Conservation (phyloP, 208 protist species). For the Trypanosoma vivax region DNA sequence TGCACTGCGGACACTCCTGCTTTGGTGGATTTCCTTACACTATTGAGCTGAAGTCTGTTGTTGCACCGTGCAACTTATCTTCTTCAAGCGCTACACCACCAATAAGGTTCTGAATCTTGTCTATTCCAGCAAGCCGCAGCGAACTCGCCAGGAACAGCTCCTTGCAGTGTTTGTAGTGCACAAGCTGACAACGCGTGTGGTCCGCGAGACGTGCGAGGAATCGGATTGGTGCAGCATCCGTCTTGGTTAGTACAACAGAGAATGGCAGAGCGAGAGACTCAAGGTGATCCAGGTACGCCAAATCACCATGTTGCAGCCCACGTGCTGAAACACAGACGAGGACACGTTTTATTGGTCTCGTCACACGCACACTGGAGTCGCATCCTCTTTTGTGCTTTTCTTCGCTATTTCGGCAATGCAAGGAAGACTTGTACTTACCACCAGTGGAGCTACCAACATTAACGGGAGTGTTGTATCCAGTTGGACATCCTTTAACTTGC, state of each 20-base stretch:
- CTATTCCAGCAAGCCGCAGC: slow-evolving; percentile 75
- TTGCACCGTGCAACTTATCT: slow-evolving; percentile 41
- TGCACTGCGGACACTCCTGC: too few relatives aligned
- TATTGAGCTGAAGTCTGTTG: slow-evolving; percentile 67
- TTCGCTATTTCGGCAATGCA: slow-evolving; percentile 1
- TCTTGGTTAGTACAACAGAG: slow-evolving; percentile 83
- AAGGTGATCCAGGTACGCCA: slow-evolving; percentile 61
- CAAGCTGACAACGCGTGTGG: slow-evolving; percentile 73
- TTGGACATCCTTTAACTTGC: too few relatives aligned
- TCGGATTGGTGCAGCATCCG: slow-evolving; percentile 73
- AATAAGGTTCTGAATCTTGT: slow-evolving; percentile 81
- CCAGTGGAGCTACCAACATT: too few relatives aligned
- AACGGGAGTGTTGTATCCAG: too few relatives aligned
- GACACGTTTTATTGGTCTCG: slow-evolving; percentile 63
- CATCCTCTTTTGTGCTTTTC: not conserved
- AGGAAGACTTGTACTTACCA: too few relatives aligned
- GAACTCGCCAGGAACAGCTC: slow-evolving; percentile 80
- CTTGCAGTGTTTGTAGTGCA: slow-evolving; percentile 79
- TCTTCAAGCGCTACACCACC: slow-evolving; percentile 41
- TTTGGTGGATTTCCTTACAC: slow-evolving; percentile 46
- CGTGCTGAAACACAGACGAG: slow-evolving; percentile 74
- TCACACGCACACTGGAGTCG: slow-evolving; percentile 2
- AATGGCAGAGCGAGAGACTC: slow-evolving; percentile 66
- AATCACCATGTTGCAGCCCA: slow-evolving; percentile 74
- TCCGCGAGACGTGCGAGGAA: slow-evolving; percentile 77